Evolutionary conservation across 2,329 filamentous ascomycete genomes (phyloP), one percentile per base, ranked within the genome.

Genomic region (Colletotrichum camelliae): DNA sequence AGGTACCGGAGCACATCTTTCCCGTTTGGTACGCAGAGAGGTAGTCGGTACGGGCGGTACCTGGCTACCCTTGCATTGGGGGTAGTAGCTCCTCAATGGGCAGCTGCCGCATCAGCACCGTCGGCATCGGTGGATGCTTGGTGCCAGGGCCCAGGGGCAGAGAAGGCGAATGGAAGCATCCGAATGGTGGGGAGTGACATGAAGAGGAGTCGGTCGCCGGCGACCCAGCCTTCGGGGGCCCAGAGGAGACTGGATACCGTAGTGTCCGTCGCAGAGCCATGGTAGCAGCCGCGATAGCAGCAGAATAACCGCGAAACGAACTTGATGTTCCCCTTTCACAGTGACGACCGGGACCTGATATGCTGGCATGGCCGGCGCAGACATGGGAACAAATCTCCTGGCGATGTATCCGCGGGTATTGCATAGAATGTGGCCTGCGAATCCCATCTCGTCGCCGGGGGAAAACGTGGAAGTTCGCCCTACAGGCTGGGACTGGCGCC

Each of bases 141-240:
- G 52, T 64, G 57, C 58, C 58, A 76, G 74, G 73, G 69, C 69
- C 35, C 64, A 76, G 74, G 73, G 64, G 73, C 35, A 35, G 24
- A 62, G 64, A 67, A 65, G 69, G 58, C 65, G 48, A 73, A 48
- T 69, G 70, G 73, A 75, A 73, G 73, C 57, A 75, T 65, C 70
- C 70, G 70, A 75, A 73, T 64, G 73, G 64, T 64, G 73, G 74
- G 70, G 70, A 21, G 37, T 31, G 35, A 37, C 16, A 33, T 52
- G 43, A 21, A 48, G 43, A 71, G 65, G 39, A 61, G 16, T 33
- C 58, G 43, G 43, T 52, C 43, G 43, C n/a, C 43, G 43, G 43
- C n/a, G 43, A 33, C 31, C 65, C 66, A n/a, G 21, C n/a, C 39
- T 13, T 37, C 48, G 33, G 24, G 48, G 48, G 18, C 67, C 43